Base-by-base conservation (phyloP, 176 grass and related monocot genomes). In the Oryza glaberrima region DNA sequence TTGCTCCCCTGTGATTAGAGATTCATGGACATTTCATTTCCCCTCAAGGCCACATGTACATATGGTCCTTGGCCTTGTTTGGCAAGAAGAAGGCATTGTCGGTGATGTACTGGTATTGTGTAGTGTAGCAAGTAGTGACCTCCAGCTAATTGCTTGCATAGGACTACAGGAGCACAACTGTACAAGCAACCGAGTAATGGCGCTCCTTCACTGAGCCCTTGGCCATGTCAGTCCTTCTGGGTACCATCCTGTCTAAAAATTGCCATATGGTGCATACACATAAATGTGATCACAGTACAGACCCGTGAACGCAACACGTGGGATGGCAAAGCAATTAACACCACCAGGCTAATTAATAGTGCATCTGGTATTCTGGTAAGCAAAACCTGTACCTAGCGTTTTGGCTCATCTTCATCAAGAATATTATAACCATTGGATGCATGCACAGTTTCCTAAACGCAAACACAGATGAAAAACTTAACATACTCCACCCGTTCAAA, bases 211-310 rank as follows among this genome's bases (percentile, higher is more conserved):
- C 6, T 10, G 73, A 45, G 77, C 30, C 67, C 67, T 76, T 54
- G 8, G 56, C 56, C n/a, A 25, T 44, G 83, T 56, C 83, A 44
- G 75, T 78, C 83, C 74, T 71, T 23, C 15, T 15, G 74, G 48
- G 74, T 17, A 70, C 65, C 61, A 8, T 20, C 65, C 22, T 16
- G 49, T 11, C 66, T 78, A 30, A 23, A 41, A 69, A 30, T 56
- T 23, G 20, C 54, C 41, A 20, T 43, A 7, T 68, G 60, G 48
- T 40, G 44, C 70, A 8, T 16, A 9, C 14, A 38, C 60, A 20
- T 58, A 30, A 67, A 80, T 86, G 84, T 41, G 69, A 12, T 9
- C 43, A 67, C 58, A 3, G 76, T 72, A 73, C 68, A 15, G 16
- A 28, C 14, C 73, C 74, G 74, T 78, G 51, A 44, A 11, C 52